Evolutionary conservation across 2,329 filamentous ascomycete genomes (phyloP).

Genomic region (Phaeoacremonium minimum): DNA sequence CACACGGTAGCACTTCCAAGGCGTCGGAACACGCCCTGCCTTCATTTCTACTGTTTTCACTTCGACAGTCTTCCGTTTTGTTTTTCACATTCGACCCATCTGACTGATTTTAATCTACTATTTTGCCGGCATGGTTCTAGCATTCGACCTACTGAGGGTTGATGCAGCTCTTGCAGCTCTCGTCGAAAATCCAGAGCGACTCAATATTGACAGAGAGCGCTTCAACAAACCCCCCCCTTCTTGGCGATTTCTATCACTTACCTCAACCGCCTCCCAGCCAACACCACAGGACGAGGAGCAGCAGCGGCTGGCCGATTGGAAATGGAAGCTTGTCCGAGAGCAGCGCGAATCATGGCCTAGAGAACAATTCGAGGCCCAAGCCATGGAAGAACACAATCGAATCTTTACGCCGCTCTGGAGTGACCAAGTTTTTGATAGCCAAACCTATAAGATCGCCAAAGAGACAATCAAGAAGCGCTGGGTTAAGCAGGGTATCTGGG

Average conservation of each 20-base stretch:
- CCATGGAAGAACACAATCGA: not conserved
- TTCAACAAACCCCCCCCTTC: slow-evolving; percentile 1
- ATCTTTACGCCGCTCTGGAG: not conserved
- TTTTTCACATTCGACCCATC: not conserved
- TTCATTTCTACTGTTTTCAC: not conserved
- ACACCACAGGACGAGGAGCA: not conserved
- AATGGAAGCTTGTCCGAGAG: not conserved
- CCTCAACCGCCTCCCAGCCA: not conserved
- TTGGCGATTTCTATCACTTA: not conserved
- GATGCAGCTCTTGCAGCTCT: slow-evolving; percentile 2
- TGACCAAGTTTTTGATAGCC: not conserved
- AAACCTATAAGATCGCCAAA: not conserved
- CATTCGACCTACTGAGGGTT: not conserved
- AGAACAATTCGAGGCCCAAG: not conserved
- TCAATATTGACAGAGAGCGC: not conserved
- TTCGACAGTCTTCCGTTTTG: not conserved
- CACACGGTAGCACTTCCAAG: not conserved
- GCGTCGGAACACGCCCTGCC: not conserved
- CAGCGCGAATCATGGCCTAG: not conserved
- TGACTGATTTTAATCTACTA: not conserved
- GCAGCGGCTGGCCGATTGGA: not conserved
- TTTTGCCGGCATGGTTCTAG: not conserved
- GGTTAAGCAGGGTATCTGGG: slow-evolving; percentile 15
- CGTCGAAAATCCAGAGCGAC: slow-evolving; percentile 1
- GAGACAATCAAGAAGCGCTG: slow-evolving; percentile 10